These are phyloP conservation scores for Stephanodiscus triporus DNA, from an alignment of 108 stramenopile species.

Conservation along the genomic window DNA sequence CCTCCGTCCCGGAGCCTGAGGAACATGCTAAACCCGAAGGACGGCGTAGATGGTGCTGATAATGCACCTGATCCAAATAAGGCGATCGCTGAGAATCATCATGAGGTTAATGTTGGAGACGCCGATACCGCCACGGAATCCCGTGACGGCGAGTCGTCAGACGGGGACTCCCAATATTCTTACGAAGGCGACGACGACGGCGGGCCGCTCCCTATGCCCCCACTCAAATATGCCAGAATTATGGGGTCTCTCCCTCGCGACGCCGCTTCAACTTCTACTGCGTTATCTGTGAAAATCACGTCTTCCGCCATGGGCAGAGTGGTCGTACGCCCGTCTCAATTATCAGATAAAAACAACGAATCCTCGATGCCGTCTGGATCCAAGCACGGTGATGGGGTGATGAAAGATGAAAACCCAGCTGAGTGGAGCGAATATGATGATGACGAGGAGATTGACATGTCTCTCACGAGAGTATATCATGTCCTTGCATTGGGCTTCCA, in stretches of 20 bases:
- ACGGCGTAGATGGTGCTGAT: not conserved
- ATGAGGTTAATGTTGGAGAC: not conserved
- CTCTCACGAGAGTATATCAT: conserved; percentile 15
- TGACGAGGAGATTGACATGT: conserved; percentile 22
- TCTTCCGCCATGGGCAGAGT: conserved; percentile 36
- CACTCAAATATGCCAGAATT: conserved; percentile 42
- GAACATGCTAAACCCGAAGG: not conserved
- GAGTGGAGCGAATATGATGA: conserved; percentile 28
- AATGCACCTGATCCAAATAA: conserved; percentile 3
- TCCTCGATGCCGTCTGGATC: conserved; percentile 23
- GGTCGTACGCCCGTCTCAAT: conserved; percentile 16
- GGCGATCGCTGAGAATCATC: conserved; percentile 5
- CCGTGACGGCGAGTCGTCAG: conserved; percentile 7
- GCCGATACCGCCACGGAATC: conserved; percentile 30
- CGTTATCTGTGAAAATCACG: conserved; percentile 31
- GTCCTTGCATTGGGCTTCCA: conserved; percentile 20
- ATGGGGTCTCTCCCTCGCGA: conserved; percentile 37
- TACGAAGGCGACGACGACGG: conserved; percentile 33
- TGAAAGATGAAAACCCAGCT: not conserved
- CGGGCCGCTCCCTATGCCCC: conserved; percentile 35
- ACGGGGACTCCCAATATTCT: conserved; percentile 30
- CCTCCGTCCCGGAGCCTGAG: too few relatives aligned
- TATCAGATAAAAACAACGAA: conserved; percentile 1
- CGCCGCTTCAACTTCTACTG: conserved; percentile 8
- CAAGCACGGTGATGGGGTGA: conserved; percentile 8